Percentiles rank a stretch among this genome's conserved stretches.
These are phyloP conservation scores for Huntiella abstrusa DNA, from an alignment of 2,329 filamentous ascomycete genomes.

Conservation along the genomic window DNA sequence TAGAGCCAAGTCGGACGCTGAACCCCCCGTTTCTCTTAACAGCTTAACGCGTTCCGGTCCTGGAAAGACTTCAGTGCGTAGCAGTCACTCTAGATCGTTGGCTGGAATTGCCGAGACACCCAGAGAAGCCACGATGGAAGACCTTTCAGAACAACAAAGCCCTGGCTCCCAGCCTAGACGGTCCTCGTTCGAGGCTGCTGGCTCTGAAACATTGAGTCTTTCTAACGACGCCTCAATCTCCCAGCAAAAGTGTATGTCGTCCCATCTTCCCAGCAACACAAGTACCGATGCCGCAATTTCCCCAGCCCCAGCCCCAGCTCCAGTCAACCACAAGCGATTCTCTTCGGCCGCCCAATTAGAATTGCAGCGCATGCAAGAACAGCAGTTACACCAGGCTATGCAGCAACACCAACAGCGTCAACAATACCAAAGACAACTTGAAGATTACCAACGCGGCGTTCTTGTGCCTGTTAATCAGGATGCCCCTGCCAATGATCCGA, in stretches of 20 bases:
- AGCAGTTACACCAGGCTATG: neutral
- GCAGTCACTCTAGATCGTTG: conserved; percentile 30
- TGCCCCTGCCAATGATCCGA: neutral
- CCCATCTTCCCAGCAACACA: neutral
- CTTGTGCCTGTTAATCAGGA: neutral
- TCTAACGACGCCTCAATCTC: neutral
- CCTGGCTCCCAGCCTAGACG: neutral
- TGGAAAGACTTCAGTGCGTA: conserved; percentile 34
- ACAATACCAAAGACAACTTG: neutral
- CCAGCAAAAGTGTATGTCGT: neutral
- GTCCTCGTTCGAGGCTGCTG: conserved; percentile 7
- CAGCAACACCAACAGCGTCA: neutral
- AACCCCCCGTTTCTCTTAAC: conserved; percentile 17
- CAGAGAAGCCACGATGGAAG: conserved; percentile 17
- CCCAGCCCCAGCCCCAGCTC: neutral
- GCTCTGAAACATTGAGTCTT: conserved; percentile 8
- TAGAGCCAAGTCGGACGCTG: conserved; percentile 26
- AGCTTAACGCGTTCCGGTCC: conserved; percentile 31
- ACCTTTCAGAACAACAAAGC: conserved; percentile 5
- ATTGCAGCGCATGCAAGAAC: neutral
- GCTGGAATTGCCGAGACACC: conserved; percentile 40
- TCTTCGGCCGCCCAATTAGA: neutral
- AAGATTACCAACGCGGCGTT: neutral
- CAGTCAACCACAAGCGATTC: too few relatives aligned
- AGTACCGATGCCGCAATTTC: neutral